These are phyloP conservation scores for Mucor saturninus DNA, from an alignment of 371 early-diverging fungal genomes.

Conservation along the genomic window DNA sequence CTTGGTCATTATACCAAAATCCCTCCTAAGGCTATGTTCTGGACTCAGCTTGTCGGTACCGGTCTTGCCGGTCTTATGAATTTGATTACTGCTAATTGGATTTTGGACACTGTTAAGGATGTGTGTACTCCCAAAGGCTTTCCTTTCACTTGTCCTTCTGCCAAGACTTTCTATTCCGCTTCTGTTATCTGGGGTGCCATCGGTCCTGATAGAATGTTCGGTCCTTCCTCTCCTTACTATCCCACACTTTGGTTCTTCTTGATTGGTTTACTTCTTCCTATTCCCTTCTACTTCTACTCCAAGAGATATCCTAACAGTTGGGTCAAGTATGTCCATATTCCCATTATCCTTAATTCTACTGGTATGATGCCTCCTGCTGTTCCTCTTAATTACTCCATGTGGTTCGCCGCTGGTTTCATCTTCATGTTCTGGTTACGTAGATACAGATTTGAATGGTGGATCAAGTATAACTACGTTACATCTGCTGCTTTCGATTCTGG, in stretches of 20 bases:
- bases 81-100: conserved; percentile 67
- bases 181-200: conserved; percentile 79
- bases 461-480: conserved; percentile 72
- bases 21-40: conserved; percentile 74
- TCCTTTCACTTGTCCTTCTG: conserved; percentile 68
- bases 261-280: conserved; percentile 66
- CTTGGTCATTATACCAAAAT: conserved; percentile 72
- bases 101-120: conserved; percentile 59
- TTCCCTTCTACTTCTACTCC: conserved; percentile 60
- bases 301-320: conserved; percentile 58
- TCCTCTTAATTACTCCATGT: conserved; percentile 62
- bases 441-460: conserved; percentile 68
- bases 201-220: conserved; percentile 75
- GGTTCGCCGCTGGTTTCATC: conserved; percentile 67
- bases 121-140: conserved; percentile 58
- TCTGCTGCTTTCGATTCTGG: conserved; percentile 82
- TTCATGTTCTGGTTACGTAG: conserved; percentile 66
- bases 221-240: conserved; percentile 59
- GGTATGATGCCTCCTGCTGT: conserved; percentile 74
- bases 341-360: conserved; percentile 67
- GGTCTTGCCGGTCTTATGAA: conserved; percentile 65
- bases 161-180: conserved; percentile 67
- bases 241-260: conserved; percentile 65
- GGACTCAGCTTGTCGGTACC: conserved; percentile 64
- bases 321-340: conserved; percentile 66